These are phyloP conservation scores for Ceratocystis ficicola DNA, from an alignment of 2,329 filamentous ascomycete species.

Conservation along the genomic window DNA sequence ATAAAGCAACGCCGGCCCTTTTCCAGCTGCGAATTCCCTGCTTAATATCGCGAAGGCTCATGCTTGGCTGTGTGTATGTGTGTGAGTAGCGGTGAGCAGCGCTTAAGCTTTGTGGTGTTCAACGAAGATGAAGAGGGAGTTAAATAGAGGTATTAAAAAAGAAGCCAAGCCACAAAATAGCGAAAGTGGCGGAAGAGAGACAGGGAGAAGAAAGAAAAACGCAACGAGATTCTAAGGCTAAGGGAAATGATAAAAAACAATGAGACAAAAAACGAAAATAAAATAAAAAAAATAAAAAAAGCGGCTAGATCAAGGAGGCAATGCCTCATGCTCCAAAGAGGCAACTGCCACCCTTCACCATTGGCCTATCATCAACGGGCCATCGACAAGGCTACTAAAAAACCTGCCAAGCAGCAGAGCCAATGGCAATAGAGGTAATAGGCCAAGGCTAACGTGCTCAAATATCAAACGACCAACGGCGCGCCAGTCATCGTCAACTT, in stretches of 20 bases:
- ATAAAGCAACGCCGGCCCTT: background rate
- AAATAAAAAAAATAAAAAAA: slow-evolving; percentile 16
- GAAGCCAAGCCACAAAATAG: background rate
- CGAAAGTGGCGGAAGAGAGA: background rate
- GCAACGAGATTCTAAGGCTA: background rate
- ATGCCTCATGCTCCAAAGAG: background rate
- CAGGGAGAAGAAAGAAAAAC: background rate
- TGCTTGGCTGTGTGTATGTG: background rate
- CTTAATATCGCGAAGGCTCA: background rate
- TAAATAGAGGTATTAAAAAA: background rate
- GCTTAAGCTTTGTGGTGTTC: no score
- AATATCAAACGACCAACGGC: background rate
- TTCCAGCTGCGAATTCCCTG: background rate
- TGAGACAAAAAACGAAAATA: background rate
- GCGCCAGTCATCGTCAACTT: background rate
- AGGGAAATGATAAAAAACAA: background rate
- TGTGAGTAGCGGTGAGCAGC: background rate
- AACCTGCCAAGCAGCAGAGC: background rate
- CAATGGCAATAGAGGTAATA: background rate
- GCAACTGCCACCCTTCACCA: background rate
- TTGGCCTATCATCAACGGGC: background rate
- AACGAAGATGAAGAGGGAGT: background rate
- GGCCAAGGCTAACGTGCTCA: background rate
- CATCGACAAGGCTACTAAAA: slow-evolving; percentile 1
- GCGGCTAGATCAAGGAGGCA: background rate